Percentiles rank a stretch among this genome's conserved stretches.
phyloP scores from a whole-genome alignment of 176 grass and related monocot species.

The Rhynchospora tenuis region DNA sequence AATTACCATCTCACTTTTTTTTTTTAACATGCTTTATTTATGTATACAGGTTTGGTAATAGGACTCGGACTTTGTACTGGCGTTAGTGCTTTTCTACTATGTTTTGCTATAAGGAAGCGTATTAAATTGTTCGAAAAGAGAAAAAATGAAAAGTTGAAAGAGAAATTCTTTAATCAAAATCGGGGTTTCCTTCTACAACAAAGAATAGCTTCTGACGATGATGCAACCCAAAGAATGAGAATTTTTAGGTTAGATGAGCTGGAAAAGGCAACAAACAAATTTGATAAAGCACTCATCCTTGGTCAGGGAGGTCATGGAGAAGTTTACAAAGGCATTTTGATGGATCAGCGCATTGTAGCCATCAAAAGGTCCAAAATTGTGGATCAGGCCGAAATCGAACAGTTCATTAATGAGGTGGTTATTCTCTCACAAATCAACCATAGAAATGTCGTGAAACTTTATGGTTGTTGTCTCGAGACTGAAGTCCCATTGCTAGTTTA shows the following conservation, averaged over 20 bases:
- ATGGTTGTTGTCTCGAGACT: too few relatives aligned
- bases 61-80: slow-evolving; percentile 29
- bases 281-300: too few relatives aligned
- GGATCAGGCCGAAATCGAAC: slow-evolving; percentile 37
- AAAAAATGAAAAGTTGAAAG: slow-evolving; percentile 20
- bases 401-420: slow-evolving; percentile 54
- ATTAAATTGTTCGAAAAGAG: neutral
- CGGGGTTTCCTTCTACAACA: slow-evolving; percentile 45
- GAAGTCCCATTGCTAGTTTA: too few relatives aligned
- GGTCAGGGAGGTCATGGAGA: too few relatives aligned
- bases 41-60: slow-evolving; percentile 24
- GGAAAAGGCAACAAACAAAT: too few relatives aligned
- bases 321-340: slow-evolving; percentile 49
- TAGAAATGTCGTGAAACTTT: slow-evolving; percentile 13
- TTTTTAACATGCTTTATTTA: neutral
- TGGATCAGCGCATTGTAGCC: slow-evolving; percentile 40
- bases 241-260: too few relatives aligned
- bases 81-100: slow-evolving; percentile 21
- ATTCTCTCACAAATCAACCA: slow-evolving; percentile 55
- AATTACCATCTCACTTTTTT: too few relatives aligned
- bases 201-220: slow-evolving; percentile 32
- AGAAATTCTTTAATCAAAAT: slow-evolving; percentile 38
- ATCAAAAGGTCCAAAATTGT: slow-evolving; percentile 49
- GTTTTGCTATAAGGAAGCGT: neutral
- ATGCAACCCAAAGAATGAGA: slow-evolving; percentile 30